Percentiles rank a stretch among this genome's conserved stretches.
These are phyloP conservation scores for Afroboletus lepidellus DNA, from an alignment of 1,284 basidiomycete species.

Conservation along the genomic window DNA sequence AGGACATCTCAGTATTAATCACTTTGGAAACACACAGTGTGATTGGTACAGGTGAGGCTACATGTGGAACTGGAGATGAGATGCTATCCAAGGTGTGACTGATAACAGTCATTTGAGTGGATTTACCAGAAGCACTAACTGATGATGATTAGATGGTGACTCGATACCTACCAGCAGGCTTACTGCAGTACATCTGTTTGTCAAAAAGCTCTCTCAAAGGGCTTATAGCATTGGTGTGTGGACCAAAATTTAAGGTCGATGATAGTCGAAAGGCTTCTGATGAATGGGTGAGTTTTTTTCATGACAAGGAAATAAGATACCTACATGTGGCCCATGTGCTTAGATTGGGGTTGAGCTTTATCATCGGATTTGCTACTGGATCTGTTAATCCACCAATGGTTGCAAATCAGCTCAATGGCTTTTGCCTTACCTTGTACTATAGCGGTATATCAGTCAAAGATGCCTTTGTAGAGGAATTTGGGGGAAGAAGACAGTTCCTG, in stretches of 20 bases:
- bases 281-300: not conserved
- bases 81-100: not conserved
- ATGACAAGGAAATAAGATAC: slow-evolving; percentile 3
- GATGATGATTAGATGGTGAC: not conserved
- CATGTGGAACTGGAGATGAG: not conserved
- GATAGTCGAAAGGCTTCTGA: not conserved
- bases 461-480: not conserved
- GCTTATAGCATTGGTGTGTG: not conserved
- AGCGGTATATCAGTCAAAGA: not conserved
- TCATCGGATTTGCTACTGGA: not conserved
- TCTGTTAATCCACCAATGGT: not conserved
- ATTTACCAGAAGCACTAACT: no score
- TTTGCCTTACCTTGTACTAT: slow-evolving; percentile 3
- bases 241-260: not conserved
- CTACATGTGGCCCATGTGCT: not conserved
- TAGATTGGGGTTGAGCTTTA: slow-evolving; percentile 1
- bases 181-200: not conserved
- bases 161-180: not conserved
- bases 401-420: not conserved
- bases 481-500: not conserved
- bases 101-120: not conserved
- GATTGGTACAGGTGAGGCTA: not conserved
- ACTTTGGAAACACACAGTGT: not conserved
- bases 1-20: no score
- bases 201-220: not conserved